These are phyloP conservation scores for Sorghum bicolor DNA, from an alignment of 176 grass and related monocot genomes.

Conservation along the genomic window DNA sequence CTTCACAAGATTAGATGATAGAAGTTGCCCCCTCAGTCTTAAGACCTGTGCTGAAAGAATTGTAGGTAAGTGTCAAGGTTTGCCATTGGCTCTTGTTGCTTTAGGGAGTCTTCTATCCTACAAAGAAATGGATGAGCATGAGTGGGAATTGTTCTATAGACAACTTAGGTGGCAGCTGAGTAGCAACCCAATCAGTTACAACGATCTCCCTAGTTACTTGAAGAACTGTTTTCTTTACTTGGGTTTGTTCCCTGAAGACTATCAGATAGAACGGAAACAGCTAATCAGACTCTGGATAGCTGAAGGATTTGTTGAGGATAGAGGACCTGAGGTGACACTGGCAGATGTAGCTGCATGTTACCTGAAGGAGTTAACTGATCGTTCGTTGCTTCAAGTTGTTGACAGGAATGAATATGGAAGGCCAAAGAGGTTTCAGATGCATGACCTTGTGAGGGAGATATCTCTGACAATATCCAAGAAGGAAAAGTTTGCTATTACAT, in stretches of 20 bases:
- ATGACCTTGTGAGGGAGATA: slow-evolving; percentile 50
- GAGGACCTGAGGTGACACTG: neutral
- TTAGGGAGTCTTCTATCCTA: slow-evolving; percentile 47
- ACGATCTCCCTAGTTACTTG: slow-evolving; percentile 37
- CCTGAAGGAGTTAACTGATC: slow-evolving; percentile 29
- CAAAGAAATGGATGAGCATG: slow-evolving; percentile 20
- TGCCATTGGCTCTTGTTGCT: slow-evolving; percentile 46
- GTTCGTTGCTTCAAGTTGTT: slow-evolving; percentile 40
- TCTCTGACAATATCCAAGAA: slow-evolving; percentile 29
- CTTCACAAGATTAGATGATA: slow-evolving; percentile 22
- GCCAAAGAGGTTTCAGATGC: slow-evolving; percentile 27
- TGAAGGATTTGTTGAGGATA: slow-evolving; percentile 51
- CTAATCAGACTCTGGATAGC: slow-evolving; percentile 45
- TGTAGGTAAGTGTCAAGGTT: slow-evolving; percentile 38
- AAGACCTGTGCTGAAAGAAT: slow-evolving; percentile 23
- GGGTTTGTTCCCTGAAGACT: slow-evolving; percentile 45
- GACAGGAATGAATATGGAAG: slow-evolving; percentile 28
- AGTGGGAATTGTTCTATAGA: slow-evolving; percentile 33
- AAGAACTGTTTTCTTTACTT: slow-evolving; percentile 52
- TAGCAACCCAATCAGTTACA: slow-evolving; percentile 46
- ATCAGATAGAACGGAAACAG: slow-evolving; percentile 28
- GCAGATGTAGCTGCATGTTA: slow-evolving; percentile 43
- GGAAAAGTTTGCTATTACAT: slow-evolving; percentile 30
- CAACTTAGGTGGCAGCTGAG: slow-evolving; percentile 45
- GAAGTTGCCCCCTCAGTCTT: slow-evolving; percentile 33